Conservation (phyloP, 306 rosid genomes). For the Ormosia emarginata region DNA sequence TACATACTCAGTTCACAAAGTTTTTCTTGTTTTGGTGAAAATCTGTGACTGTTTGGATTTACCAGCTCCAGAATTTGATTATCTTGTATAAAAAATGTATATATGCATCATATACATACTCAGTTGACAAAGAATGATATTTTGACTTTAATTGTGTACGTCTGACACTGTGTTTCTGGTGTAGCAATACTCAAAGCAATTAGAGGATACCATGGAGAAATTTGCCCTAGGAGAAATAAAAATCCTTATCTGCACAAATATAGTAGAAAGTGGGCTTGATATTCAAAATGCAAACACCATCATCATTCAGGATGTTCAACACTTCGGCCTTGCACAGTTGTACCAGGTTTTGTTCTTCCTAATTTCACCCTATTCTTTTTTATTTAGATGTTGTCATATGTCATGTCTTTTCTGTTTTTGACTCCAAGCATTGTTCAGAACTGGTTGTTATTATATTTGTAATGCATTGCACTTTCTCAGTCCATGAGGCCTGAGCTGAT, state of each 20-base stretch:
- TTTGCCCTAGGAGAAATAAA: conserved; percentile 79
- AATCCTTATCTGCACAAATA: conserved; percentile 81
- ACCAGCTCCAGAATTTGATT: neutral
- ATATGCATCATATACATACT: neutral
- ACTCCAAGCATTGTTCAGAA: neutral
- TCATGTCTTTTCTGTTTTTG: neutral
- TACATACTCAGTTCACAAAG: neutral
- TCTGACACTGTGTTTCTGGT: conserved; percentile 17
- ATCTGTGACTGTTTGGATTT: neutral
- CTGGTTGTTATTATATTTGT: neutral
- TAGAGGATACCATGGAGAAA: conserved; percentile 92
- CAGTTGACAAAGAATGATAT: conserved; percentile 14
- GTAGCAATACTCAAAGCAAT: conserved; percentile 88
- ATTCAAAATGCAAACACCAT: conserved; percentile 99
- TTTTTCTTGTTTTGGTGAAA: conserved; percentile 1
- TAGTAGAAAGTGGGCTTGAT: conserved; percentile 98
- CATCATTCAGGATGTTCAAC: conserved; percentile 94
- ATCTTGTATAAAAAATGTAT: neutral
- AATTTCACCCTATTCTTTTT: neutral
- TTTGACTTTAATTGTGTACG: conserved; percentile 11
- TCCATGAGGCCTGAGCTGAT: neutral
- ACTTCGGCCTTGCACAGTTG: conserved; percentile 92
- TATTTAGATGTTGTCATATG: neutral
- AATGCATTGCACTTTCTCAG: neutral
- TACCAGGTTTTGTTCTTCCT: conserved; percentile 74